Evolutionary conservation across 176 grass and related monocot species (phyloP), one percentile per base, ranked within the genome.

Genomic region (Urochloa ruziziensis): DNA sequence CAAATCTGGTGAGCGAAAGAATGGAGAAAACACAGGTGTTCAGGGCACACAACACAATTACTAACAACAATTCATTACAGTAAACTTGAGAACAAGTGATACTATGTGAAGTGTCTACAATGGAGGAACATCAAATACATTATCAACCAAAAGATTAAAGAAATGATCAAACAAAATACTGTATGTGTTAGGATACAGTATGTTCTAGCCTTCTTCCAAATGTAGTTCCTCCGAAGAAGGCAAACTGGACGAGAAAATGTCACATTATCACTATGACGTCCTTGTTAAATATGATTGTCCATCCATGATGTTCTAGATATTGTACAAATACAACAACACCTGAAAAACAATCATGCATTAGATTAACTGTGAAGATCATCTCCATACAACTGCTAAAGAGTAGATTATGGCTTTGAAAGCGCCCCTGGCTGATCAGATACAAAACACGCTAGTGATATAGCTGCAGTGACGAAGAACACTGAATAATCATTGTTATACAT

Each of bases 91-190:
- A 24, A 60, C 2, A 1, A 12, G 66, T 72, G 67, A 37, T n/a
- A 73, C 61, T 90, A 73, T 86, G 43, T 61, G 15, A 69, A 79
- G 67, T 83, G 30, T 80, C 84, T 83, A 80, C 80, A 68, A 42
- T 59, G 33, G 18, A 62, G 40, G 29, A 1, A 24, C 65, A 29
- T 27, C 51, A 39, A 68, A 69, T 43, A 83, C 61, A 79, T 84
- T 87, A 90, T 87, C 59, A 83, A 84, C 89, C 84, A 83, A 83
- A 90, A 83, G 80, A 87, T 80, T 90, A 74, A 87, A 82, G 21
- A 77, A 89, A 86, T 79, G 73, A 87, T 75, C 24, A 53, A 76
- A 75, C 32, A 73, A 83, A 79, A 74, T 80, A 86, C 48, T 90
- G 89, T 83, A 83, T 74, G 67, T 86, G 42, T 86, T 74, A 90